These are phyloP conservation scores for Gyromitra esculenta DNA, from an alignment of 2,329 filamentous ascomycete species.

Conservation along the genomic window DNA sequence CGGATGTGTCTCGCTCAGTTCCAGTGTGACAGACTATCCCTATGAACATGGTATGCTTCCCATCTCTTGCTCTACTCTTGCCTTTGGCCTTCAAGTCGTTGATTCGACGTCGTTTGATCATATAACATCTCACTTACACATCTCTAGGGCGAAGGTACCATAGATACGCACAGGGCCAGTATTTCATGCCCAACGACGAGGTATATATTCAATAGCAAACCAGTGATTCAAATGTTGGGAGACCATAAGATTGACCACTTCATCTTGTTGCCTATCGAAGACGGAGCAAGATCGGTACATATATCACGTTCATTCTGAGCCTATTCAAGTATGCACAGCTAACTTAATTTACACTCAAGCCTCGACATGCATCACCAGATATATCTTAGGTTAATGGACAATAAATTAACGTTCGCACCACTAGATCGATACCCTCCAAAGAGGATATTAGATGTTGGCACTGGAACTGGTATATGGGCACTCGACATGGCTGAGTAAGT, in stretches of 20 bases:
- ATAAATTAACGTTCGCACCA: constrained; percentile 61
- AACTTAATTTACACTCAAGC: constrained; percentile 54
- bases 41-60: constrained; percentile 43
- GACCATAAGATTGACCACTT: constrained; percentile 5
- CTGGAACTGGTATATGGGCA: constrained; percentile 63
- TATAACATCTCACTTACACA: constrained; percentile 16
- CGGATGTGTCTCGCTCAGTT: constrained; percentile 46
- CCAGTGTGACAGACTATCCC: constrained; percentile 43
- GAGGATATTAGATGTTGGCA: constrained; percentile 63
- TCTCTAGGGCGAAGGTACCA: constrained; percentile 43
- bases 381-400: constrained; percentile 64
- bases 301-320: not conserved
- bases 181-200: constrained; percentile 49
- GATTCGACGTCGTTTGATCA: not conserved
- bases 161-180: constrained; percentile 44
- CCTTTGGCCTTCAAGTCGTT: not conserved
- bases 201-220: constrained; percentile 26
- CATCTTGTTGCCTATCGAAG: constrained; percentile 6
- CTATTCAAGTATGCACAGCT: not conserved
- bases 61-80: constrained; percentile 1
- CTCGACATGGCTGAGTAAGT: constrained; percentile 61
- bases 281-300: constrained; percentile 48
- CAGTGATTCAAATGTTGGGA: not conserved
- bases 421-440: constrained; percentile 59
- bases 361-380: constrained; percentile 62